Evolutionary conservation across 2,329 filamentous ascomycete species (phyloP).

Genomic region (Pseudogymnoascus sp.): DNA sequence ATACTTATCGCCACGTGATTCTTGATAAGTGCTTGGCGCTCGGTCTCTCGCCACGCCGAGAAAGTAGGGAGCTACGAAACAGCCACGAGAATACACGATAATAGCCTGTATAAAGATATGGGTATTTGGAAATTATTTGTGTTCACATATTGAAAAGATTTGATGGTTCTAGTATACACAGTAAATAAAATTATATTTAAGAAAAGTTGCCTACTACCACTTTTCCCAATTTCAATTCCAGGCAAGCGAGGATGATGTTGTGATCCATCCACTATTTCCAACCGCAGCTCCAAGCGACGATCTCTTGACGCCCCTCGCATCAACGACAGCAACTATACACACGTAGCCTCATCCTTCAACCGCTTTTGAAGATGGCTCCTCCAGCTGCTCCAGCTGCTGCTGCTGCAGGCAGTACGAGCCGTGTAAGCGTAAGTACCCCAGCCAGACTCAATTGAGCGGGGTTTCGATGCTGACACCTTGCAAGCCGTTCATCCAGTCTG

Average conservation of each 20-base stretch:
- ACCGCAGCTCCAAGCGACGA: background rate
- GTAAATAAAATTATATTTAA: background rate
- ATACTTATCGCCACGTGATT: background rate
- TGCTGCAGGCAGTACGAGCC: constrained; percentile 22
- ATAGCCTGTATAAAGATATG: background rate
- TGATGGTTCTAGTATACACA: background rate
- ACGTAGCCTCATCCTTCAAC: background rate
- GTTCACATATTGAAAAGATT: background rate
- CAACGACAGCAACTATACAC: background rate
- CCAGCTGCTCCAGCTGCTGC: constrained; percentile 26
- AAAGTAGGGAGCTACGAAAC: background rate
- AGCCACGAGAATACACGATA: background rate
- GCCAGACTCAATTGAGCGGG: background rate
- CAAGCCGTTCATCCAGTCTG: constrained; percentile 28
- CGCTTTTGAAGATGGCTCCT: constrained; percentile 26
- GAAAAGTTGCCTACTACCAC: background rate
- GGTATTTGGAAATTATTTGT: background rate
- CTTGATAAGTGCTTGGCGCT: background rate
- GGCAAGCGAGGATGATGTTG: constrained; percentile 6
- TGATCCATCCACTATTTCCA: background rate
- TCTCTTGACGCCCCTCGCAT: background rate
- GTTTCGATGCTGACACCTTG: constrained; percentile 14
- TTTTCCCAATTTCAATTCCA: background rate
- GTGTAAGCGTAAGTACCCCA: constrained; percentile 25
- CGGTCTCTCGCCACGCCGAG: background rate